Base-by-base conservation (phyloP, 2,329 filamentous ascomycete species). In the Stylonectria norvegica region DNA sequence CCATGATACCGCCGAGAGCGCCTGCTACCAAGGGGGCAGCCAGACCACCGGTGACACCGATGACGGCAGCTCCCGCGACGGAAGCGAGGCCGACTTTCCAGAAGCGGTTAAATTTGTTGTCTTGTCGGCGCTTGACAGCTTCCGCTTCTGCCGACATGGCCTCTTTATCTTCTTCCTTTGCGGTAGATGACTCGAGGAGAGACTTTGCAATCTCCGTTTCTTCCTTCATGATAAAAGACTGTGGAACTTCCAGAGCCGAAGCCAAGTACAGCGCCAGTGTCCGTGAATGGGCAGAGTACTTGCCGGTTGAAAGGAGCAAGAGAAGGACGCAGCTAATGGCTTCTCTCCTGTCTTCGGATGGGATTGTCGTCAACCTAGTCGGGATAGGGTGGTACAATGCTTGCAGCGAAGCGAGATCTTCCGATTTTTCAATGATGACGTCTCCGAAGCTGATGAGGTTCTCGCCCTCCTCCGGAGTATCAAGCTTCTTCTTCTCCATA, bases 61-160 rank as follows among this genome's bases (percentile, higher is more conserved):
- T 90, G 2, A 95, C 70, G 0, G 86, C 87, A 2, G 91, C 91
- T 9, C 91, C 91, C 0, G 88, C 89, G 0, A 94, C 88, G 7
- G 86, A 87, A 0, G 90, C 91, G 18, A 96, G 72, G 0, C 90
- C 89, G 15, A 96, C 89, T 61, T 95, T 96, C 87, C 88, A 95
- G 61, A 85, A 85, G 7, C 89, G 73, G 15, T 79, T 73, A 7
- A 76, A 67, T 51, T 86, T 80, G 39, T 85, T 86, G 43, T 86
- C 77, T 48, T 90, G 81, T 11, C 76, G 76, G 38, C 84, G 80
- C 59, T 85, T 86, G 57, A 85, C 79, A 0, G 81, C 82, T 60
- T 93, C 89, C 1, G 83, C 79, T 45, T 90, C 85, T 1, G 85
- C 86, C 0, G 82, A 83, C 71, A 94, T 83, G 31, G 56, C 50